These are phyloP conservation scores for Pseudogymnoascus sp. DNA, from an alignment of 2,329 filamentous ascomycete species.

Conservation along the genomic window DNA sequence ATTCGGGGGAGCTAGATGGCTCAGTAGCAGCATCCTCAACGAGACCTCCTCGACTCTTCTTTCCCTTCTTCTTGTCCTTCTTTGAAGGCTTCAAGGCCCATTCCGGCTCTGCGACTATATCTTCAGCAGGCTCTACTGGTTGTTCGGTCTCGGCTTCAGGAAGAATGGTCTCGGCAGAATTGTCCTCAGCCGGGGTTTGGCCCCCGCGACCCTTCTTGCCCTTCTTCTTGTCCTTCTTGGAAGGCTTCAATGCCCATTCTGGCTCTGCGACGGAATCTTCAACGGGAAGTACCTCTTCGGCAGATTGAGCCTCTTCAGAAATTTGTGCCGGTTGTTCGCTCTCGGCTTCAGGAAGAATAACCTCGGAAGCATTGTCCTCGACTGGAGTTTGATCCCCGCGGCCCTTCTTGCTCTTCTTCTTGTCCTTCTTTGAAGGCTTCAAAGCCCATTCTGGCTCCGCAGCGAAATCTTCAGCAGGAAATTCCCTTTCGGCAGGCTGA, in stretches of 20 bases:
- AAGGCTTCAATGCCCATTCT: not conserved
- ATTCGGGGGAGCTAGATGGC: not conserved
- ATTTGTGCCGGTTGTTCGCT: not conserved
- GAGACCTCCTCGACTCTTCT: not conserved
- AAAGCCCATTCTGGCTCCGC: not conserved
- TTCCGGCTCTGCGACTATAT: not conserved
- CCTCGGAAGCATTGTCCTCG: not conserved
- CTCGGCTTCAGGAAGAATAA: not conserved
- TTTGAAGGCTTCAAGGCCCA: slow-evolving; percentile 20
- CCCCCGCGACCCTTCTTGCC: not conserved
- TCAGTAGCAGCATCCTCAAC: not conserved
- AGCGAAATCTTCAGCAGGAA: not conserved
- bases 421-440: slow-evolving; percentile 29
- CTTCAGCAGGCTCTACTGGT: not conserved
- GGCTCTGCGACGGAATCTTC: not conserved
- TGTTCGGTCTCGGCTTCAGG: not conserved
- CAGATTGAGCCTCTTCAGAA: slow-evolving; percentile 8
- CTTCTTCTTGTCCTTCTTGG: slow-evolving; percentile 29
- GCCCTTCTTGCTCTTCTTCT: slow-evolving; percentile 26
- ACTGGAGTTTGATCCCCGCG: not conserved
- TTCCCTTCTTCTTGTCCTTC: slow-evolving; percentile 32
- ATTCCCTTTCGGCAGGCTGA: slow-evolving; percentile 13
- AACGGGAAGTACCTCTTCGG: slow-evolving; percentile 14
- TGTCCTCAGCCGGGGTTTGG: not conserved
- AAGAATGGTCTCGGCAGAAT: not conserved